Evolutionary conservation across 495 filamentous ascomycete species (phyloP).

Genomic region (Pseudotulostoma volvatum): DNA sequence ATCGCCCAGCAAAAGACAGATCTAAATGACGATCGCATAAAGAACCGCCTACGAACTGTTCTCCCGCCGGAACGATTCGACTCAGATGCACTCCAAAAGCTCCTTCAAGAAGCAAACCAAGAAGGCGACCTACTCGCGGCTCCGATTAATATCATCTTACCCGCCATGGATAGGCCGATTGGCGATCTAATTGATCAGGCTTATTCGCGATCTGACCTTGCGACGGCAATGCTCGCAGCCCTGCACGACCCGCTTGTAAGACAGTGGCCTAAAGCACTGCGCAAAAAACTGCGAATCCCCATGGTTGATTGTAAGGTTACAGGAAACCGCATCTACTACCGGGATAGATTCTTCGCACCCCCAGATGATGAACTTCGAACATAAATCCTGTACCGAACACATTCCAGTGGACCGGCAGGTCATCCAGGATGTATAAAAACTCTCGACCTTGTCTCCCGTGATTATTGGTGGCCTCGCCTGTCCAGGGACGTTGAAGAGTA

Average conservation of each 20-base stretch:
- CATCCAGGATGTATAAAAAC: slow-evolving; percentile 2
- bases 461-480: slow-evolving; percentile 2
- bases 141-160: background rate
- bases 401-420: background rate
- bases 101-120: background rate
- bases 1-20: background rate
- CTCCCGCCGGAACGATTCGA: background rate
- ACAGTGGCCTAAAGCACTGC: background rate
- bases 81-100: background rate
- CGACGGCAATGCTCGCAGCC: background rate
- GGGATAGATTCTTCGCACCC: background rate
- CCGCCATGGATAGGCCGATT: background rate
- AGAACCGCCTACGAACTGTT: background rate
- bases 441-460: background rate
- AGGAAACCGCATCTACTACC: background rate
- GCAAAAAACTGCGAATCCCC: background rate
- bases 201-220: background rate
- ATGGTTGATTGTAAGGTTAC: slow-evolving; percentile 1
- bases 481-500: background rate
- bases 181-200: background rate
- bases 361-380: slow-evolving; percentile 1
- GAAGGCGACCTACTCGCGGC: background rate
- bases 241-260: background rate
- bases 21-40: background rate
- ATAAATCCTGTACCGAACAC: background rate